Percentiles rank a stretch among this genome's conserved stretches.
phyloP scores from a whole-genome alignment of 495 filamentous ascomycete species.

The Penicillium waksmanii region DNA sequence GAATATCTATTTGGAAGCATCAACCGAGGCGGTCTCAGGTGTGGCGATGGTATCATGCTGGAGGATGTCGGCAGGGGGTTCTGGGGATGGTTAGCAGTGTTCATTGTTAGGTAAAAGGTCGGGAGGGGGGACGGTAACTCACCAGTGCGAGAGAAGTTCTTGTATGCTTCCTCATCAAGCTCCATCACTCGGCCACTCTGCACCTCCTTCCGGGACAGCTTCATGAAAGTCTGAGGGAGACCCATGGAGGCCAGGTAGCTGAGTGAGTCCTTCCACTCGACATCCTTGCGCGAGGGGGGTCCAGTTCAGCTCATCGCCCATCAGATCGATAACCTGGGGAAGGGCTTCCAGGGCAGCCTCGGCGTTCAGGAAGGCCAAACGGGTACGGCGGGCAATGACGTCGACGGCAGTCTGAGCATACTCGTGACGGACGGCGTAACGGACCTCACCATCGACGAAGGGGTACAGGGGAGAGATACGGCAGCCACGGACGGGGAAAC shows the following conservation, averaged over 20 bases:
- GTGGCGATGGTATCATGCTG: conserved; percentile 42
- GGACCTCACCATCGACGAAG: conserved; percentile 94
- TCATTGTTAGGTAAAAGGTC: background rate
- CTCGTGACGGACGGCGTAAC: conserved; percentile 88
- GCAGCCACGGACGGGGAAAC: conserved; percentile 87
- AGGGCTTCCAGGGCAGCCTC: conserved; percentile 93
- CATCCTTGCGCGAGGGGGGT: conserved; percentile 68
- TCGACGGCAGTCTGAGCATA: conserved; percentile 95
- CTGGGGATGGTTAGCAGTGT: conserved; percentile 42
- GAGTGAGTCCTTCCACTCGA: conserved; percentile 85
- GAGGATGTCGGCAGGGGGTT: conserved; percentile 61
- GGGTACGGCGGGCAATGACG: conserved; percentile 83
- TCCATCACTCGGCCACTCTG: conserved; percentile 75
- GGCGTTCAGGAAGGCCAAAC: conserved; percentile 92
- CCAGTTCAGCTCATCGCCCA: conserved; percentile 89
- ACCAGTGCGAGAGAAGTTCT: conserved; percentile 78
- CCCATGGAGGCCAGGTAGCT: conserved; percentile 84
- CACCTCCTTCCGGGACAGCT: conserved; percentile 73
- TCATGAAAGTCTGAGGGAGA: conserved; percentile 74
- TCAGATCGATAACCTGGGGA: conserved; percentile 87
- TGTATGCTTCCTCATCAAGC: conserved; percentile 68
- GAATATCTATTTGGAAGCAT: conserved; percentile 51
- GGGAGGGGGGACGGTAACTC: conserved; percentile 26
- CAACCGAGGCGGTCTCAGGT: conserved; percentile 25
- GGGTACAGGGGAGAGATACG: conserved; percentile 84